phyloP scores from a whole-genome alignment of 2,329 filamentous ascomycete species.

The Exophiala bonariae region DNA sequence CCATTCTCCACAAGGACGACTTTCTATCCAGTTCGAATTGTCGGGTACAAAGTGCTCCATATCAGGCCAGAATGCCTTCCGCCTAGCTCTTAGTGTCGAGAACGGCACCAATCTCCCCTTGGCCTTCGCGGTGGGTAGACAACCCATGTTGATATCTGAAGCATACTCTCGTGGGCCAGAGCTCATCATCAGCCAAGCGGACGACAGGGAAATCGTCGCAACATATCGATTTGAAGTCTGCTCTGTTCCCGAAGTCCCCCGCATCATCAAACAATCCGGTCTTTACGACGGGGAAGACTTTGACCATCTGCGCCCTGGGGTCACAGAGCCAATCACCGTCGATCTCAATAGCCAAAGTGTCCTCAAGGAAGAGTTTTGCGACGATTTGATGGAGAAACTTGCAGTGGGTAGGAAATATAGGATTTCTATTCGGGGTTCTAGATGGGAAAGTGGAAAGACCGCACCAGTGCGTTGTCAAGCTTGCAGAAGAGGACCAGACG shows the following conservation, averaged over 20 bases:
- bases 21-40: no score
- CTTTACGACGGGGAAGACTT: not conserved
- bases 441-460: no score
- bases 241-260: not conserved
- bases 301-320: no score
- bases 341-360: not conserved
- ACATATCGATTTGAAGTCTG: not conserved
- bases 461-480: no score
- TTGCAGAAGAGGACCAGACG: no score
- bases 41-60: not conserved
- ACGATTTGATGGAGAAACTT: not conserved
- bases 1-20: no score
- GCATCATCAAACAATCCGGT: not conserved
- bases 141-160: not conserved
- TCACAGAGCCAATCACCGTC: not conserved
- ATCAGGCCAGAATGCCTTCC: not conserved
- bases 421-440: no score
- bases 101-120: not conserved
- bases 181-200: not conserved
- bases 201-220: not conserved
- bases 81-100: not conserved
- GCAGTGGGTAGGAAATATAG: not conserved
- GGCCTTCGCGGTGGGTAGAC: no score
- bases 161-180: not conserved
- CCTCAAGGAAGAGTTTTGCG: not conserved